Percentiles rank a stretch among this genome's conserved stretches.
These are phyloP conservation scores for Trichoderma afroharzianum DNA, from an alignment of 2,329 filamentous ascomycete species.

Conservation along the genomic window DNA sequence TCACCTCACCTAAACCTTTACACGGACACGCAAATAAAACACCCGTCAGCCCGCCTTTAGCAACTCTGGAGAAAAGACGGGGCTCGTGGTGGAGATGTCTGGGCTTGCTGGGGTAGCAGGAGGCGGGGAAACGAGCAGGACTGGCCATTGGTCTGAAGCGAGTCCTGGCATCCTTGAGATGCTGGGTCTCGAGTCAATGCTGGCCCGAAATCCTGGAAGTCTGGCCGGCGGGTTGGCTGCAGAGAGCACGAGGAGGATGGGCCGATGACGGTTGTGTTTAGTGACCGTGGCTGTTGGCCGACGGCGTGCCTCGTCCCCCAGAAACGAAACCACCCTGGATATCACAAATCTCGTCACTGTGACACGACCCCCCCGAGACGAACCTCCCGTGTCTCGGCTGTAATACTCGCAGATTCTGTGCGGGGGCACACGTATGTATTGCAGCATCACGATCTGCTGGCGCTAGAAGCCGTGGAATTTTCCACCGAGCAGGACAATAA, in stretches of 20 bases:
- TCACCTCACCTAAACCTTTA: neutral
- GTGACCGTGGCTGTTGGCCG: neutral
- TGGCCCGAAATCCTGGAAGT: constrained; percentile 15
- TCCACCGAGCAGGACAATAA: neutral
- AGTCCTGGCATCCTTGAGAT: constrained; percentile 8
- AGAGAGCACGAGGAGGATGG: neutral
- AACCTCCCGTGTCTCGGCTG: neutral
- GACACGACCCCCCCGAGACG: neutral
- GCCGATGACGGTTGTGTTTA: neutral
- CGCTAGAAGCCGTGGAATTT: constrained; percentile 17
- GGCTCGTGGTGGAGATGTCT: constrained; percentile 5
- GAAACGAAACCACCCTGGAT: neutral
- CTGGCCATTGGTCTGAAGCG: constrained; percentile 7
- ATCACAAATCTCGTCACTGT: neutral
- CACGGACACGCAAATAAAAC: neutral
- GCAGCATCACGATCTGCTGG: neutral
- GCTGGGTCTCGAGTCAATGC: constrained; percentile 11
- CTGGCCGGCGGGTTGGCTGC: neutral
- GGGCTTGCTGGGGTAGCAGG: constrained; percentile 7
- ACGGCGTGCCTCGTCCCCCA: neutral
- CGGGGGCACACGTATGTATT: neutral
- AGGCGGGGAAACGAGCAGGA: constrained; percentile 10
- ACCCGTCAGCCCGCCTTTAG: constrained; percentile 7
- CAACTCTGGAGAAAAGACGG: constrained; percentile 16
- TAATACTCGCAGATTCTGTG: neutral